These are phyloP conservation scores for Pythium chondricola DNA, from an alignment of 352 stramenopile species.

Conservation along the genomic window DNA sequence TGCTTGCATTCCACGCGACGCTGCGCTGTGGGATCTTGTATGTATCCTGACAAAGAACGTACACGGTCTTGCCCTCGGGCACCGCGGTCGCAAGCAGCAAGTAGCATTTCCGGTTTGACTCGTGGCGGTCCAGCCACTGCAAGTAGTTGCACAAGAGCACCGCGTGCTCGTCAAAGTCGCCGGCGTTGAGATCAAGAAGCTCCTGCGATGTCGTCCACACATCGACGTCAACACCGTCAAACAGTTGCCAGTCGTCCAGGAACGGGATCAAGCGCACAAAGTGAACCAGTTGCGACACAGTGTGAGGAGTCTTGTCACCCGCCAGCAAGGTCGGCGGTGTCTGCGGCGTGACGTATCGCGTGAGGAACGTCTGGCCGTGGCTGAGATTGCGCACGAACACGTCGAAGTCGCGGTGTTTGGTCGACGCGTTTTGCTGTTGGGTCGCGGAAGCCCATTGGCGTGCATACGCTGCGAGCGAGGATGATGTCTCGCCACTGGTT, in stretches of 20 bases:
- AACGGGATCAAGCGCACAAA: conserved; percentile 92
- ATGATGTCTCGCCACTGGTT: conserved; percentile 9
- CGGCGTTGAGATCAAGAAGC: conserved; percentile 84
- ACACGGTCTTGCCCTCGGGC: conserved; percentile 86
- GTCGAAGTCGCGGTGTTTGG: conserved; percentile 38
- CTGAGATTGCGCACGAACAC: conserved; percentile 76
- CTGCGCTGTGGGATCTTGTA: conserved; percentile 39
- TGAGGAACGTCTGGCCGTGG: conserved; percentile 57
- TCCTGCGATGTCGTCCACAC: conserved; percentile 89
- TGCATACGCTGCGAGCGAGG: conserved; percentile 28
- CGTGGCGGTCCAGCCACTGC: conserved; percentile 69
- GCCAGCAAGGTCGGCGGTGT: conserved; percentile 40
- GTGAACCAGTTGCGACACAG: conserved; percentile 45
- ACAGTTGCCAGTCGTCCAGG: conserved; percentile 86
- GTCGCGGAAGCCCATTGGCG: conserved; percentile 23
- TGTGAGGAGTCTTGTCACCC: conserved; percentile 3
- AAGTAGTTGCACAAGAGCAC: conserved; percentile 91
- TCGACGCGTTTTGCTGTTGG: conserved; percentile 14
- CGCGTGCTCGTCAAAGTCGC: conserved; percentile 89
- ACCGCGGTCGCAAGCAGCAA: conserved; percentile 83
- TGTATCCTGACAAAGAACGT: conserved; percentile 64
- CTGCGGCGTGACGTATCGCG: conserved; percentile 71
- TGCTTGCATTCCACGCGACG: conserved; percentile 89
- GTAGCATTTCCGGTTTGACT: conserved; percentile 42
- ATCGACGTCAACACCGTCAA: conserved; percentile 57